Evolutionary conservation across 306 rosid species (phyloP), one percentile per base, ranked within the genome.

Genomic region (Cicer yamashitae): DNA sequence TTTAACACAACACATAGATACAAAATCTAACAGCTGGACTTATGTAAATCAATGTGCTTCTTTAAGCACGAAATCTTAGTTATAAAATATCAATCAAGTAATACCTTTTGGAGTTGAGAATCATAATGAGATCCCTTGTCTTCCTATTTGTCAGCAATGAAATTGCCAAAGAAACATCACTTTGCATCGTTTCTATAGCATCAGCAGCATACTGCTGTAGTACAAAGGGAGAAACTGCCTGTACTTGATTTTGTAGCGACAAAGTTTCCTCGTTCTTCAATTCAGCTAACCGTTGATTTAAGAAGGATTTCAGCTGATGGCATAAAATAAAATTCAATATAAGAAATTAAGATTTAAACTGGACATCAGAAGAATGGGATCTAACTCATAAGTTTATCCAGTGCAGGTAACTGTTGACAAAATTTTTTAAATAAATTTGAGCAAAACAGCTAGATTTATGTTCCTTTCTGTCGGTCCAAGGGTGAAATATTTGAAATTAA

Each of bases 31-130:
- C 34, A 18, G 34, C 51, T 1, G 15, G 9, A 56, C 70, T 69
- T 22, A 54, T 56, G 17, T 43, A 14, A 13, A 8, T 50, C 30
- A 79, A 41, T 30, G 15, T 13, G 54, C 17, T 56, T 15, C 20
- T 54, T 54, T 44, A 70, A 45, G 71, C 63, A 83, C 22, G 64
- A 44, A 72, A 70, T 58, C 53, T 18, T 43, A 71, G 69, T 70
- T 30, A 53, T 61, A 41, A 72, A 72, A 76, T 48, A 63, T 74
- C 43, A 80, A 63, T 74, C 43, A 80, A 75, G 70, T 44, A 71
- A 40, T 65, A 93, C 98, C 97, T 89, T 86, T 88, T 91, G 62
- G 97, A 93, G 91, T 93, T 91, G 72, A 93, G 96, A 85, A 93
- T 91, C 98, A 93, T 88, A 60, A 93, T 84, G 86, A 93, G 81